phyloP scores from a whole-genome alignment of 345 rosid genomes.

The Combretum micranthum region DNA sequence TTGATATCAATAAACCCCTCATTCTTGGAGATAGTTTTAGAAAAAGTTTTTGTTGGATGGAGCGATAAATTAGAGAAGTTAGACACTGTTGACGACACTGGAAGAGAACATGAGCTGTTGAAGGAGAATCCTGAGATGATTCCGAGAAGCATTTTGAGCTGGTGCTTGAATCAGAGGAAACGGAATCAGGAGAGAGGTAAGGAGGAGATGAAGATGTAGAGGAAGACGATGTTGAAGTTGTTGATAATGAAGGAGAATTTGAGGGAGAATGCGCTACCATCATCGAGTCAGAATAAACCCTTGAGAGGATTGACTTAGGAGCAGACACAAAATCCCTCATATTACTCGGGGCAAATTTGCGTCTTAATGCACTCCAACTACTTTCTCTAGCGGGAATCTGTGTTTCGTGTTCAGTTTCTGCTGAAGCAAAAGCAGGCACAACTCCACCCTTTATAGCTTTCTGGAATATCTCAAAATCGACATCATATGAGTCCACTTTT shows the following conservation, averaged over 20 bases:
- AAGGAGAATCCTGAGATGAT: constrained; percentile 65
- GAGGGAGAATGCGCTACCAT: constrained; percentile 51
- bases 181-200: constrained; percentile 70
- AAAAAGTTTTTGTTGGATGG: constrained; percentile 32
- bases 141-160: constrained; percentile 55
- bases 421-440: constrained; percentile 79
- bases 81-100: constrained; percentile 48
- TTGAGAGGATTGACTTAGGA: constrained; percentile 60
- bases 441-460: constrained; percentile 91
- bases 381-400: constrained; percentile 93
- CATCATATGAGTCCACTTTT: constrained; percentile 64
- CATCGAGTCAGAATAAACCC: constrained; percentile 94
- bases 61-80: constrained; percentile 59
- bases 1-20: constrained; percentile 27
- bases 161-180: constrained; percentile 59
- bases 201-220: constrained; percentile 68
- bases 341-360: constrained; percentile 69
- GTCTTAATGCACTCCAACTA: constrained; percentile 81
- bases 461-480: constrained; percentile 84
- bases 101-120: constrained; percentile 45
- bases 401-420: constrained; percentile 81
- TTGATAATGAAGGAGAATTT: constrained; percentile 46
- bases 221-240: constrained; percentile 30
- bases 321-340: constrained; percentile 66
- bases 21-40: constrained; percentile 23